Percentiles rank a stretch among this genome's conserved stretches.
phyloP scores from a whole-genome alignment of 2,329 filamentous ascomycete genomes.

The Venturia nashicola region DNA sequence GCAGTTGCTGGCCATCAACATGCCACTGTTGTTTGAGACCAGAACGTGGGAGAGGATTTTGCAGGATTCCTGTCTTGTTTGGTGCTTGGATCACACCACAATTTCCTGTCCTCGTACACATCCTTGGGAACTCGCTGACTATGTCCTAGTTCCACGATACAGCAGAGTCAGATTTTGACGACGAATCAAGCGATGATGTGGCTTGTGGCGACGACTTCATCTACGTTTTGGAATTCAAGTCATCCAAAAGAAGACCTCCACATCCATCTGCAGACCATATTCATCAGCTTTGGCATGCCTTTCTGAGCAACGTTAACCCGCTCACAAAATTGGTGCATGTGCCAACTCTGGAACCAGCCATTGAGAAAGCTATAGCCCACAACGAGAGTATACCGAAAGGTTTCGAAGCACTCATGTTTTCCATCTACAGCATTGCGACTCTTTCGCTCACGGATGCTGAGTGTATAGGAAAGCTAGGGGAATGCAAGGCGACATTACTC shows the following conservation, averaged over 20 bases:
- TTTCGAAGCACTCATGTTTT: slow-evolving; percentile 21
- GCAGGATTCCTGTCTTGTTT: no score
- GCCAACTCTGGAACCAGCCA: slow-evolving; percentile 15
- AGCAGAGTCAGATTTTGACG: background rate
- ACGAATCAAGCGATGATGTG: background rate
- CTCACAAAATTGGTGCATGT: slow-evolving; percentile 15
- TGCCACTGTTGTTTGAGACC: no score
- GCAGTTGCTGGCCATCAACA: no score
- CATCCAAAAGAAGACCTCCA: background rate
- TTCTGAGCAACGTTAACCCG: slow-evolving; percentile 18
- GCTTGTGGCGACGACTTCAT: background rate
- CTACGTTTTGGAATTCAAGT: background rate
- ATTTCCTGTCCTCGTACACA: no score
- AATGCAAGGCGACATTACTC: slow-evolving; percentile 14
- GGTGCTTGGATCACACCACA: no score
- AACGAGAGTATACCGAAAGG: slow-evolving; percentile 13
- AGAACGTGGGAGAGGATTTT: no score
- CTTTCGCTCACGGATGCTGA: slow-evolving; percentile 20
- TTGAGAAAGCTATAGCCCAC: slow-evolving; percentile 16
- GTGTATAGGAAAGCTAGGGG: slow-evolving; percentile 15
- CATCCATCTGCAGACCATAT: slow-evolving; percentile 3
- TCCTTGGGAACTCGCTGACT: no score
- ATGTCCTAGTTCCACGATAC: no score
- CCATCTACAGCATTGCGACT: slow-evolving; percentile 21
- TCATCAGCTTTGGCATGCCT: slow-evolving; percentile 16